A percentile compares a stretch with the other conserved stretches of the same genome.
These are phyloP conservation scores for Echeveria elegans DNA, from an alignment of 164 flowering plant genomes.

Conservation along the genomic window DNA sequence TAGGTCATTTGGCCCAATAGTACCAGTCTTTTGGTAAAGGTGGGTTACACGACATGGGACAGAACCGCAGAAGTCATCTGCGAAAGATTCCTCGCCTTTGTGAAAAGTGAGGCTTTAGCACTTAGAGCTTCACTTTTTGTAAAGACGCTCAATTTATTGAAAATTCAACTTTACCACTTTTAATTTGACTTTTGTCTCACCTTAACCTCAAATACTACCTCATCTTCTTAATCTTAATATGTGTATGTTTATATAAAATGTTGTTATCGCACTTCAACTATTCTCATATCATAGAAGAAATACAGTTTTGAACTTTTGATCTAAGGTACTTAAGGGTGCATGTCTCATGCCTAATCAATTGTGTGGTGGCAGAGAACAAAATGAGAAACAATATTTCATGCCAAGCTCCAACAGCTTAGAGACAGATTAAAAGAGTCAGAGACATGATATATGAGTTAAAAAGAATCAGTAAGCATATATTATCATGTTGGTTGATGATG, in stretches of 20 bases:
- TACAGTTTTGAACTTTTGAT: too few relatives aligned
- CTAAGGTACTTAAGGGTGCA: too few relatives aligned
- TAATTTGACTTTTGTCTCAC: conserved; percentile 1
- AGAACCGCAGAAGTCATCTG: not conserved
- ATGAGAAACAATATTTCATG: not conserved
- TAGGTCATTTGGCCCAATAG: not conserved
- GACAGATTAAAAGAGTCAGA: not conserved
- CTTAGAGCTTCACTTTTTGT: conserved; percentile 7
- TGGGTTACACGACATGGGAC: not conserved
- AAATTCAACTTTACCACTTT: not conserved
- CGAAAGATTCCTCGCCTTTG: conserved; percentile 2
- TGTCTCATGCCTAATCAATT: not conserved
- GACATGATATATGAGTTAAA: not conserved
- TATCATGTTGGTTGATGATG: not conserved
- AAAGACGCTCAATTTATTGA: not conserved
- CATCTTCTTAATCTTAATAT: not conserved
- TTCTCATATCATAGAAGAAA: too few relatives aligned
- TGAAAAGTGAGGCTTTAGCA: not conserved
- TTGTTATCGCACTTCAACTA: too few relatives aligned
- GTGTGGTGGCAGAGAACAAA: not conserved
- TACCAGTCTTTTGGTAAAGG: not conserved
- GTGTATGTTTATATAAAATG: too few relatives aligned
- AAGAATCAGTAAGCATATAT: not conserved
- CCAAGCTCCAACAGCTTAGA: conserved; percentile 3
- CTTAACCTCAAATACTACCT: not conserved